Percentiles rank a stretch among this genome's conserved stretches.
phyloP scores from a whole-genome alignment of 2,329 filamentous ascomycete genomes.

The Fusarium sp. region DNA sequence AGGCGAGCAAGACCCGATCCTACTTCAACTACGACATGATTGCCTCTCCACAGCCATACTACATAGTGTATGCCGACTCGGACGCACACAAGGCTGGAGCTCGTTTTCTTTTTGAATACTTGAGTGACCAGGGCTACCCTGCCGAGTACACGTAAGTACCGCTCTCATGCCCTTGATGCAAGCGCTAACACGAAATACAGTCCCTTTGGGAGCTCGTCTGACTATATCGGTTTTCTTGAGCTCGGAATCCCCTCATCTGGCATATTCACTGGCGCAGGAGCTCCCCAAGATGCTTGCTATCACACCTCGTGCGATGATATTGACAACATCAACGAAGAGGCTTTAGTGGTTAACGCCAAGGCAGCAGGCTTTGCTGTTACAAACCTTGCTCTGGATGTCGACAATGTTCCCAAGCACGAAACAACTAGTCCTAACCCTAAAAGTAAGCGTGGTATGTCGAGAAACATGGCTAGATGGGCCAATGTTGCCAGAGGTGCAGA shows the following conservation, averaged over 20 bases:
- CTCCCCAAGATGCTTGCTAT: conserved; percentile 50
- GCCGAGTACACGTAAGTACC: conserved; percentile 32
- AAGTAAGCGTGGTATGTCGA: conserved; percentile 12
- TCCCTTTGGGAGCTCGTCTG: conserved; percentile 51
- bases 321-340: conserved; percentile 54
- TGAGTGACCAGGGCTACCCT: conserved; percentile 47
- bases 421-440: conserved; percentile 8
- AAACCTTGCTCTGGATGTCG: conserved; percentile 49
- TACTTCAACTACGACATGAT: conserved; percentile 82
- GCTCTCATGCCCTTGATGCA: background rate
- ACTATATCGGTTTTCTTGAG: conserved; percentile 55
- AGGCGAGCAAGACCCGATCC: conserved; percentile 68
- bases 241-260: conserved; percentile 54
- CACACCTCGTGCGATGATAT: conserved; percentile 55
- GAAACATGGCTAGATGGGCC: conserved; percentile 19
- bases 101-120: conserved; percentile 47
- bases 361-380: conserved; percentile 65
- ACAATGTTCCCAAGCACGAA: conserved; percentile 43
- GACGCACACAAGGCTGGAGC: conserved; percentile 53
- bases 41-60: conserved; percentile 54
- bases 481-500: conserved; percentile 23
- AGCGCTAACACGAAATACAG: conserved; percentile 22
- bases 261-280: conserved; percentile 54
- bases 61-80: conserved; percentile 53
- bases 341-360: conserved; percentile 51